phyloP scores from a whole-genome alignment of 2,329 filamentous ascomycete genomes.

The Pyrenophora tritici-repentis region DNA sequence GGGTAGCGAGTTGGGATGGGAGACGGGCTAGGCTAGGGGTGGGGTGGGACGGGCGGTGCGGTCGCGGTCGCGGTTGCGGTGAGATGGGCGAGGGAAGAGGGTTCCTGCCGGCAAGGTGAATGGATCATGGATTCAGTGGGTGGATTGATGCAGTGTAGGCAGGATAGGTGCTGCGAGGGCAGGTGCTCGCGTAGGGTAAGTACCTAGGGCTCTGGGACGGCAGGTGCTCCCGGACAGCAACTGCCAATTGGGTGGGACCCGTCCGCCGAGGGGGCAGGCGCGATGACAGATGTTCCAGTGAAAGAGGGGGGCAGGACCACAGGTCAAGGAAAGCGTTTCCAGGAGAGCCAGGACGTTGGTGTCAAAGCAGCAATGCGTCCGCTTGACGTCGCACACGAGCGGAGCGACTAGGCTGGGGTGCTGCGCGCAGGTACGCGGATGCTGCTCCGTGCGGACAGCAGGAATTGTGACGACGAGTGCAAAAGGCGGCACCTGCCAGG shows the following conservation, averaged over 20 bases:
- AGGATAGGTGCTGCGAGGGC: slow-evolving; percentile 7
- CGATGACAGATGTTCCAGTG: background rate
- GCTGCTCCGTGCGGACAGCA: slow-evolving; percentile 17
- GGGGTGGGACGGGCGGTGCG: slow-evolving; percentile 13
- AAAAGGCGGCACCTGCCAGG: slow-evolving; percentile 18
- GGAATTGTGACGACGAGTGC: slow-evolving; percentile 5
- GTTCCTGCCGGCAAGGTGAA: slow-evolving; percentile 7
- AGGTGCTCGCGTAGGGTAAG: slow-evolving; percentile 1
- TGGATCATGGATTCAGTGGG: background rate
- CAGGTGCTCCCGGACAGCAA: slow-evolving; percentile 20
- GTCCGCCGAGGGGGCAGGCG: background rate
- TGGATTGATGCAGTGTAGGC: background rate
- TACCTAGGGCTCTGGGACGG: background rate
- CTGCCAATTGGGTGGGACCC: background rate
- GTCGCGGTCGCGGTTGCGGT: background rate
- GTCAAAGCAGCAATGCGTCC: slow-evolving; percentile 22
- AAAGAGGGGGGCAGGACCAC: slow-evolving; percentile 10
- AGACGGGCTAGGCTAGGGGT: background rate
- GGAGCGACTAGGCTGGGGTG: slow-evolving; percentile 15
- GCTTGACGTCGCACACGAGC: slow-evolving; percentile 24
- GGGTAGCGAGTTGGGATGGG: slow-evolving; percentile 11
- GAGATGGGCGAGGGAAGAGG: slow-evolving; percentile 6
- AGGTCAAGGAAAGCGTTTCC: no score
- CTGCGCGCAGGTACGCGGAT: slow-evolving; percentile 35
- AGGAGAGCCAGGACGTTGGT: slow-evolving; percentile 1